Evolutionary conservation across 345 rosid genomes (phyloP), one percentile per base, ranked within the genome.

Genomic region (Raphanus sativus): DNA sequence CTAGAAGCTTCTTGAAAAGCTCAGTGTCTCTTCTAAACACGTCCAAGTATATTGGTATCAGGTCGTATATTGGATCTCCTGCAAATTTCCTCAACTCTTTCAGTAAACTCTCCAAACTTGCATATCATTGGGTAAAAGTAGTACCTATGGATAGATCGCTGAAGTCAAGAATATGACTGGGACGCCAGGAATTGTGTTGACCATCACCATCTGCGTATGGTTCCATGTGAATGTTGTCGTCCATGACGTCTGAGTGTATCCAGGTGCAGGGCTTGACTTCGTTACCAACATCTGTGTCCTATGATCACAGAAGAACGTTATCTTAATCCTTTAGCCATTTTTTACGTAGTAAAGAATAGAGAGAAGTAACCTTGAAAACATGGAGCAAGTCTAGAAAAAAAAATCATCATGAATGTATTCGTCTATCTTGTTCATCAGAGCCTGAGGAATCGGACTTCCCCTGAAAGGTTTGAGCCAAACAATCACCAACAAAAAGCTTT

Each of bases 161-260:
- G 78, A 94, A 90, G 84, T 94, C 97, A 24, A 94, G 86, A 73
- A 94, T 84, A 81, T 90, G 86, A 81, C 89, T 84, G 17, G 87
- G 91, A 64, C 67, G 81, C 98, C 98, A 94, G 75, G 90, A 86
- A 75, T 65, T 83, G 67, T 33, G 77, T 69, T 73, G 77, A 65
- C 32, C 65, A 64, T 78, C 86, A 79, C 80, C 75, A 78, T 80
- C 79, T 52, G 63, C 12, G 33, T 80, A 76, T 59, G 86, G 86
- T 83, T 90, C 93, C 97, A 91, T 86, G 82, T 83, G 84, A 70
- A 91, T 75, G 78, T 94, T 94, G 85, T 91, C 98, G 75, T 94
- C 97, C 97, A 94, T 94, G 71, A 94, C 82, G 70, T 94, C 97
- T 0, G 93, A 81, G 78, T 94, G 98, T 83, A 90, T 85, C 98